Evolutionary conservation across 83 land plant genomes (phyloP).

Genomic region (Picea abies): DNA sequence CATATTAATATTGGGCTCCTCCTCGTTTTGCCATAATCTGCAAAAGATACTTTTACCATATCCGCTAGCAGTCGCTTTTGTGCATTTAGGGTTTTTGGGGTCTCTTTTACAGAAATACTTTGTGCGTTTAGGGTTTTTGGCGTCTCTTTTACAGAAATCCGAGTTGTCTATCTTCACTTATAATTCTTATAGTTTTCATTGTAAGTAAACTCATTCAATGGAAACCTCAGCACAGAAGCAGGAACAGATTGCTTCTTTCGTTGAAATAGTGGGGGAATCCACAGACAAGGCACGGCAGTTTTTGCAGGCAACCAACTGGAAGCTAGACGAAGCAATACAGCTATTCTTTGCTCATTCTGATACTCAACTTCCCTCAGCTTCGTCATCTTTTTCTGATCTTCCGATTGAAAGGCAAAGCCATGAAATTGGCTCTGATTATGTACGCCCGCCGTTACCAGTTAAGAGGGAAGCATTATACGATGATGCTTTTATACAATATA

Average conservation of each 20-base stretch:
- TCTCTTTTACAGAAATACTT: too few species aligned
- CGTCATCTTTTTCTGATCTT: neutral
- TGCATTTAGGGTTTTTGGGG: too few species aligned
- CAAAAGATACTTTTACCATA: too few species aligned
- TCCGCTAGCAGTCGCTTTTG: too few species aligned
- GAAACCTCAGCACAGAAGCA: neutral
- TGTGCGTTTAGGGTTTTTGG: too few species aligned
- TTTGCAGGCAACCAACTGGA: neutral
- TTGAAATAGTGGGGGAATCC: neutral
- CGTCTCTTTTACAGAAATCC: too few species aligned
- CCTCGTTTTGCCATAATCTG: too few species aligned
- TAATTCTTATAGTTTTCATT: too few species aligned
- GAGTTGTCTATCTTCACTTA: too few species aligned
- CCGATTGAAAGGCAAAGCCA: neutral
- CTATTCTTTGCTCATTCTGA: neutral
- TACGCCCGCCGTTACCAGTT: neutral
- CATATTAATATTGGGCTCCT: too few species aligned
- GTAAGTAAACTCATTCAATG: too few species aligned
- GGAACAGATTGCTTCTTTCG: neutral
- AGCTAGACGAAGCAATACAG: neutral
- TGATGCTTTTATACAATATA: neutral
- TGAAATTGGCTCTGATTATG: neutral
- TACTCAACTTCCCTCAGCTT: neutral
- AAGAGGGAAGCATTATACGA: neutral
- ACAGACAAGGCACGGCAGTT: neutral